Base-by-base conservation (phyloP, 805 yeast genomes). In the Candida loeiensis region DNA sequence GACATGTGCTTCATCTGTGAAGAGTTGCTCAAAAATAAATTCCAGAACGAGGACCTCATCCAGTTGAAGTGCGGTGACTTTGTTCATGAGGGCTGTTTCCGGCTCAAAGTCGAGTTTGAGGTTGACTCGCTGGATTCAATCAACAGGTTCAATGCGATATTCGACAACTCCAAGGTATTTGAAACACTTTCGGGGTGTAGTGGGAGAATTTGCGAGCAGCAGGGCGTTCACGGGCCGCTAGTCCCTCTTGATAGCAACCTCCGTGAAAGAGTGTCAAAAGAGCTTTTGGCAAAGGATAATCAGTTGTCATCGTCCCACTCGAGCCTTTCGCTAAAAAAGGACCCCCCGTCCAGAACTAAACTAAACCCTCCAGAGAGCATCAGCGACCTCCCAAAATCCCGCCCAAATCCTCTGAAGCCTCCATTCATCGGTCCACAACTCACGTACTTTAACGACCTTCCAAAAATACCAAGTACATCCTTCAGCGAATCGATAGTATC, bases 1-100 rank as follows among this genome's bases (percentile, higher is more conserved):
- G 43, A 40, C 14, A 22, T 17, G 11, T 79, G 79, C 44, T 69
- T 70, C 39, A 63, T 80, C 12, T 81, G 88, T 52, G 71, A 71
- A 5, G 79, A 80, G 37, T 63, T 69, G 2, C 55, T 79, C 4
- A 64, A 66, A 13, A 65, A 70, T 20, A 73, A 71, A 35, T 59
- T 74, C 19, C 56, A 56, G 14, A 63, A 69, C 8, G 81, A 72
- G 48, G 65, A 61, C 33, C 55, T 77, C 2, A 56, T 80, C 11
- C 71, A 69, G 41, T 59, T 80, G 22, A 56, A 55, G 28, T 81
- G 88, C 58, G 74, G 71, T 1, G 85, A 80, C 52, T 56, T 63
- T 32, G 63, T 71, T 28, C 88, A 81, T 53, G 80, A 77, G 37
- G 77, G 78, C 40, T 81, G 88, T 52, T 63, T 79, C 12, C 43